A percentile compares a stretch with the other conserved stretches of the same genome.
These are phyloP conservation scores for Fusarium pseudoanthophilum DNA, from an alignment of 2,329 filamentous ascomycete genomes.

Conservation along the genomic window DNA sequence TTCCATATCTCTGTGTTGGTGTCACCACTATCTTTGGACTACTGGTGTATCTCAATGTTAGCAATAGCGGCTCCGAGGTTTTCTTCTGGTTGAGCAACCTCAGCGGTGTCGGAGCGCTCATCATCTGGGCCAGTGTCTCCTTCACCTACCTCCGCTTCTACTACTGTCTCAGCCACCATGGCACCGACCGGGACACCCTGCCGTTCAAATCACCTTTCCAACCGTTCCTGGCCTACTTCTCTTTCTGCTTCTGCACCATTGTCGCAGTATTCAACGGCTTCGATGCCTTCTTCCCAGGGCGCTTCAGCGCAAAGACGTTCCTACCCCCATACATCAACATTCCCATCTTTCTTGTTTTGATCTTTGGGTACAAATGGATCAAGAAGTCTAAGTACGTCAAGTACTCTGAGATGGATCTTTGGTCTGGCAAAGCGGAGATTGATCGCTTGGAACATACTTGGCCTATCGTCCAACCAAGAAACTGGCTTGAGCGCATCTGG, in stretches of 20 bases:
- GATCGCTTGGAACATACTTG: slow-evolving; percentile 65
- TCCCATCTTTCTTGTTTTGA: slow-evolving; percentile 69
- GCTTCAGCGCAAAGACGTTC: slow-evolving; percentile 73
- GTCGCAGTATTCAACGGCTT: slow-evolving; percentile 81
- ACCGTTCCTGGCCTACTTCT: slow-evolving; percentile 72
- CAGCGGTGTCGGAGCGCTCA: slow-evolving; percentile 17
- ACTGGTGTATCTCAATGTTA: slow-evolving; percentile 40
- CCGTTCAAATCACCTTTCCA: slow-evolving; percentile 65
- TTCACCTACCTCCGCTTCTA: slow-evolving; percentile 29
- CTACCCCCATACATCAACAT: slow-evolving; percentile 71
- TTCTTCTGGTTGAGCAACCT: slow-evolving; percentile 31
- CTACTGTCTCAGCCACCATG: slow-evolving; percentile 62
- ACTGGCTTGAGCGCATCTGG: slow-evolving; percentile 43
- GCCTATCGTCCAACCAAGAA: slow-evolving; percentile 59
- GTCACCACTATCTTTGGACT: slow-evolving; percentile 10
- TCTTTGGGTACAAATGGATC: slow-evolving; percentile 62
- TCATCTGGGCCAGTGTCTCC: slow-evolving; percentile 65
- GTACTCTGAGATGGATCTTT: slow-evolving; percentile 30
- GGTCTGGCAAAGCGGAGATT: slow-evolving; percentile 30
- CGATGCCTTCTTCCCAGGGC: slow-evolving; percentile 73
- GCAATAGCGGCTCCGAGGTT: slow-evolving; percentile 25
- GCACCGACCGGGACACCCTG: slow-evolving; percentile 55
- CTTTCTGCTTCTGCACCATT: slow-evolving; percentile 67
- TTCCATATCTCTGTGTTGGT: slow-evolving; percentile 22
- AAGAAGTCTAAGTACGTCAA: slow-evolving; percentile 19